phyloP scores from a whole-genome alignment of 2,329 filamentous ascomycete species.

The Sporothrix pallida region DNA sequence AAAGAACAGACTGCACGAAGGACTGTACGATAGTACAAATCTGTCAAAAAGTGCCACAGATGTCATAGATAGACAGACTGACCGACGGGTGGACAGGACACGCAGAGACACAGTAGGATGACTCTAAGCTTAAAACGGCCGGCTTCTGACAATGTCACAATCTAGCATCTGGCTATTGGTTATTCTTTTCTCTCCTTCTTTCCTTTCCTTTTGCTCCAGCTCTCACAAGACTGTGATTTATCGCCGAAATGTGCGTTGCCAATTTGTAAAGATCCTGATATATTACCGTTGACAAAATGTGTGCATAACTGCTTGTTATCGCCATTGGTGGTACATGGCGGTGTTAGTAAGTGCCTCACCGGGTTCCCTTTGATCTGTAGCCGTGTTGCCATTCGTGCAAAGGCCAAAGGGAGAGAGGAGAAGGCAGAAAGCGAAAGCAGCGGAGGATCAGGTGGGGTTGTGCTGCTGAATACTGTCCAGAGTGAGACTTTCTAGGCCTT shows the following conservation, averaged over 20 bases:
- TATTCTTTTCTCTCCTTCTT: too few species aligned
- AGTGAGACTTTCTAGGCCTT: background rate
- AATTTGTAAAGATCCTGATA: too few species aligned
- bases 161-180: too few species aligned
- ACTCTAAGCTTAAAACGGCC: too few species aligned
- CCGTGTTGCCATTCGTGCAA: background rate
- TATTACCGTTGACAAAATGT: too few species aligned
- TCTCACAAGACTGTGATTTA: background rate
- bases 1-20: background rate
- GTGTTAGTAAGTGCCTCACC: slow-evolving; percentile 17
- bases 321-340: background rate
- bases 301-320: background rate
- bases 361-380: background rate
- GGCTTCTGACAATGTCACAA: too few species aligned
- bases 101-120: too few species aligned
- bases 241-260: background rate
- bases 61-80: too few species aligned
- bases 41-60: too few species aligned
- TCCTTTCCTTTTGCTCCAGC: too few species aligned
- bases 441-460: background rate
- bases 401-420: background rate
- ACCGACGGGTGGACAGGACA: too few species aligned
- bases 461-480: background rate
- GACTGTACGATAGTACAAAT: background rate
- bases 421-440: background rate